Conservation (phyloP, 2,329 filamentous ascomycete genomes). For the Ceratocystis albifundus region DNA sequence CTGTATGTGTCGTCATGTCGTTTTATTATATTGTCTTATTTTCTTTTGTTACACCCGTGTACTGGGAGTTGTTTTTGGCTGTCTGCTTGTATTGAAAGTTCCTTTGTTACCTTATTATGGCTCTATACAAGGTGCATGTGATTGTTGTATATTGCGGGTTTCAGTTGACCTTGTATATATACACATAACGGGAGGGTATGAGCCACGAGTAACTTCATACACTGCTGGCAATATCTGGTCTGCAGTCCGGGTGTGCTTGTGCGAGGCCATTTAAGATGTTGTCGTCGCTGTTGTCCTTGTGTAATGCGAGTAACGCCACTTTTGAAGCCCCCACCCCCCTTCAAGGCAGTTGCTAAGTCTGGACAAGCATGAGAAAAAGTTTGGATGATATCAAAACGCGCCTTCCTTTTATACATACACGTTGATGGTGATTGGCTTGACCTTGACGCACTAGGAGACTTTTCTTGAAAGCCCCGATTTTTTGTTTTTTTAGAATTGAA, state of each 20-base stretch:
- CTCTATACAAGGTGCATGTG: not conserved
- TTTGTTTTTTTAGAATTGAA: not conserved
- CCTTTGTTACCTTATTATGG: not conserved
- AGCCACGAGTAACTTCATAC: too few relatives aligned
- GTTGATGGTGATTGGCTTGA: not conserved
- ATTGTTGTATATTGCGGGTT: not conserved
- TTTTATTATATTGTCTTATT: slow-evolving; percentile 14
- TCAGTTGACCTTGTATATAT: not conserved
- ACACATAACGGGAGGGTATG: not conserved
- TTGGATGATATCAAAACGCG: not conserved
- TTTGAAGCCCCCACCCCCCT: not conserved
- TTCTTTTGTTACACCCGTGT: not conserved
- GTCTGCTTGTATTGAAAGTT: slow-evolving; percentile 5
- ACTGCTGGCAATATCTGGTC: not conserved
- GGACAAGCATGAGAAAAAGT: slow-evolving; percentile 2
- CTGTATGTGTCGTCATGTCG: not conserved
- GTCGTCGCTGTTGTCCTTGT: not conserved
- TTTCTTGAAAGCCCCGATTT: not conserved
- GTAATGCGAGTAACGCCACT: not conserved
- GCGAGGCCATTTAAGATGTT: too few relatives aligned
- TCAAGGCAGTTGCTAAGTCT: not conserved
- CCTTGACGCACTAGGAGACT: not conserved
- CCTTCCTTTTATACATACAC: not conserved
- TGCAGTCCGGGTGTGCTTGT: too few relatives aligned
- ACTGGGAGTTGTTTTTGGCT: not conserved